A percentile compares a stretch with the other conserved stretches of the same genome.
Conservation (phyloP, 1,284 basidiomycete species). For the Wolfiporia cocos region DNA sequence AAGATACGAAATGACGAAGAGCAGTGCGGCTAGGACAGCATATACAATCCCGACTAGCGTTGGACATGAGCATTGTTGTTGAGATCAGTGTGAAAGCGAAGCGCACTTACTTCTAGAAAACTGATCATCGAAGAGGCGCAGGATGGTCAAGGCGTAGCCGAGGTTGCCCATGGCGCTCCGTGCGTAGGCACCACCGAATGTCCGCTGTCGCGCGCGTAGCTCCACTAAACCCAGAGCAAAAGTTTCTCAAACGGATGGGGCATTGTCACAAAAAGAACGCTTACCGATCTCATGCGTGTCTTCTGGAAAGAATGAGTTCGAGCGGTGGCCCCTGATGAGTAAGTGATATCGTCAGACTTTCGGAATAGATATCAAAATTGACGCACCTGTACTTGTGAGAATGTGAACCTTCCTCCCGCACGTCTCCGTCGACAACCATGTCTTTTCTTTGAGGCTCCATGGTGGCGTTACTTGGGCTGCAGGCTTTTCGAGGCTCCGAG, state of each 20-base stretch:
- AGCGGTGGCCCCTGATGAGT: constrained; percentile 47
- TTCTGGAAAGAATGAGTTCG: constrained; percentile 47
- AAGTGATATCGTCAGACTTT: background rate
- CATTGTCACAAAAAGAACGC: background rate
- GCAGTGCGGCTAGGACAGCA: constrained; percentile 51
- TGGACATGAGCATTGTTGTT: background rate
- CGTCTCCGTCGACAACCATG: too few relatives aligned
- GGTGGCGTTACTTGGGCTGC: too few relatives aligned
- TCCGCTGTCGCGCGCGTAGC: constrained; percentile 71
- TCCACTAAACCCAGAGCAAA: constrained; percentile 36
- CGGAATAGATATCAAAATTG: too few relatives aligned
- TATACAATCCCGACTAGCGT: constrained; percentile 66
- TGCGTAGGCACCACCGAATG: constrained; percentile 77
- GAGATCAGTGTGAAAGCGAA: background rate
- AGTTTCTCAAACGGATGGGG: background rate
- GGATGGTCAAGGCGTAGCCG: constrained; percentile 67
- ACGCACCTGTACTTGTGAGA: too few relatives aligned
- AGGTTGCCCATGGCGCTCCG: constrained; percentile 71
- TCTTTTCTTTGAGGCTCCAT: too few relatives aligned
- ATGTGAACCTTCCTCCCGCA: too few relatives aligned
- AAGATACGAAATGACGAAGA: constrained; percentile 55
- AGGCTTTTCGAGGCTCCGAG: too few relatives aligned
- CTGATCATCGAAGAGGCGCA: constrained; percentile 70
- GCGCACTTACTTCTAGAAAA: constrained; percentile 59
- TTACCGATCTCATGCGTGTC: constrained; percentile 49